Conservation (phyloP, 2,329 filamentous ascomycete genomes). For the Claviceps capensis region DNA sequence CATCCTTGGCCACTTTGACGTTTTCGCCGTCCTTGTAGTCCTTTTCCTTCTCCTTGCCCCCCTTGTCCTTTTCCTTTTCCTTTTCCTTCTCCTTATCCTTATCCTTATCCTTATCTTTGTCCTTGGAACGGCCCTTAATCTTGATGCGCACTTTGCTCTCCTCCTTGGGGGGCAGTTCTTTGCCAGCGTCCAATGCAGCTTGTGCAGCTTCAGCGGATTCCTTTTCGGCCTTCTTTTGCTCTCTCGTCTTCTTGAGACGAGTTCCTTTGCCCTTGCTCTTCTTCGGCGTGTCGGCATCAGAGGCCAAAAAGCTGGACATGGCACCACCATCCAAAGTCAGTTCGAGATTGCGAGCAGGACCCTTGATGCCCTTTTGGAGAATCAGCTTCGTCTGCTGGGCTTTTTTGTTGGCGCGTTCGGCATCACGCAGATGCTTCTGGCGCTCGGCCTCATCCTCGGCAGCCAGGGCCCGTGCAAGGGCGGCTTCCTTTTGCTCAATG, state of each 20-base stretch:
- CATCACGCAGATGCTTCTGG: constrained; percentile 68
- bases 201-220: constrained; percentile 78
- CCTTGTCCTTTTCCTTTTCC: constrained; percentile 33
- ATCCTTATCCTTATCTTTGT: constrained; percentile 28
- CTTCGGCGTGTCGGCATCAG: constrained; percentile 40
- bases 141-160: constrained; percentile 50
- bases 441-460: constrained; percentile 74
- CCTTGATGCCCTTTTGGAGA: constrained; percentile 76
- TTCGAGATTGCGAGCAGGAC: constrained; percentile 54
- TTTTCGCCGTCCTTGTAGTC: constrained; percentile 31
- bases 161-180: constrained; percentile 49
- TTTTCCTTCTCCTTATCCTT: constrained; percentile 34
- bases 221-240: constrained; percentile 71
- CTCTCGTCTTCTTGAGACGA: constrained; percentile 81
- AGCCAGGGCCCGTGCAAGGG: constrained; percentile 62
- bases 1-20: constrained; percentile 26
- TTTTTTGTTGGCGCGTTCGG: constrained; percentile 84
- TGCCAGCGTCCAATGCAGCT: constrained; percentile 65
- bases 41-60: constrained; percentile 22
- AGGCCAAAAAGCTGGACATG: constrained; percentile 70
- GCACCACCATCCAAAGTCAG: constrained; percentile 74
- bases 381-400: constrained; percentile 81
- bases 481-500: constrained; percentile 77
- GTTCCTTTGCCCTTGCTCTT: constrained; percentile 45
- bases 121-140: constrained; percentile 38